Conservation (phyloP, 352 stramenopile species). For the Hyphochytrium catenoides region DNA sequence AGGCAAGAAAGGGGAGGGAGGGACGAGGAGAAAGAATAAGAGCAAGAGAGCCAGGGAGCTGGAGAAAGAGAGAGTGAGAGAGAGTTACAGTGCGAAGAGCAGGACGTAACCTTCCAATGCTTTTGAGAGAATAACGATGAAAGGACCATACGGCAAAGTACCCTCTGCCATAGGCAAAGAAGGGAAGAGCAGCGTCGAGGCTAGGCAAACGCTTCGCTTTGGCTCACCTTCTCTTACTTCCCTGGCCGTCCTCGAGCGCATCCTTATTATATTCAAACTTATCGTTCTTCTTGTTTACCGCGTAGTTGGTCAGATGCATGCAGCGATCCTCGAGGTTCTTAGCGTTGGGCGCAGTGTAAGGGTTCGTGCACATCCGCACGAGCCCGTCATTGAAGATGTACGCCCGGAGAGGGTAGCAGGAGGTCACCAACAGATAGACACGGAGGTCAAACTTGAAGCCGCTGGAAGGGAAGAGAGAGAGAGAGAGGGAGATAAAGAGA, state of each 20-base stretch:
- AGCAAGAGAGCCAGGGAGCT: too few species aligned
- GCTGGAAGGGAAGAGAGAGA: slow-evolving; percentile 12
- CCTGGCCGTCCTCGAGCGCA: slow-evolving; percentile 22
- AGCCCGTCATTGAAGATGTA: slow-evolving; percentile 75
- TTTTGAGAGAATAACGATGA: too few species aligned
- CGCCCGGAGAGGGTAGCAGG: slow-evolving; percentile 48
- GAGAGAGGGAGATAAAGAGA: too few species aligned
- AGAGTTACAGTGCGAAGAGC: too few species aligned
- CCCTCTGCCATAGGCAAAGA: too few species aligned
- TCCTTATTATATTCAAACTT: slow-evolving; percentile 61
- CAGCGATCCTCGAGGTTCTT: slow-evolving; percentile 60
- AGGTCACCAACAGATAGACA: slow-evolving; percentile 70
- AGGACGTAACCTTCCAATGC: too few species aligned
- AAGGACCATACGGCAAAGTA: too few species aligned
- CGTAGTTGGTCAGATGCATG: slow-evolving; percentile 78
- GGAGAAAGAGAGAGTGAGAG: too few species aligned
- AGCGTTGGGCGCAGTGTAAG: slow-evolving; percentile 54
- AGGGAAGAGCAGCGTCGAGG: too few species aligned
- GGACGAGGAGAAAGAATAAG: too few species aligned
- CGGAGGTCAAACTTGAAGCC: slow-evolving; percentile 80
- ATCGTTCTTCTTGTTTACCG: slow-evolving; percentile 66
- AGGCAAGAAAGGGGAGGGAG: too few species aligned
- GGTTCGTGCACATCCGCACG: slow-evolving; percentile 59
- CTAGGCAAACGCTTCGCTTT: too few species aligned
- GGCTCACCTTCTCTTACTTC: slow-evolving; percentile 39